Evolutionary conservation across 805 yeast genomes (phyloP), one percentile per base, ranked within the genome.

Genomic region (Candida michaelii): DNA sequence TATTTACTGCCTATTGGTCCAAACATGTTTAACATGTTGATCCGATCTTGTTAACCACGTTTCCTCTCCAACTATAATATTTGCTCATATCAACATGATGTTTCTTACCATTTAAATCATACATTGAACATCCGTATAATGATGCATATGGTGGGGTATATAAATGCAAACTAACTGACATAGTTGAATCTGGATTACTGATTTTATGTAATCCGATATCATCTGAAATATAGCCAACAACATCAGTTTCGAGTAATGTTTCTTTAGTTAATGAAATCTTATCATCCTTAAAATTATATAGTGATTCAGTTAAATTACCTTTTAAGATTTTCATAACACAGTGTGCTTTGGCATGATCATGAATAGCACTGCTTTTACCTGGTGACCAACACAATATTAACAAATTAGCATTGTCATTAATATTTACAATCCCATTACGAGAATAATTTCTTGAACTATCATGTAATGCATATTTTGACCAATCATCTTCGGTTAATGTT

Each of bases 71-170:
- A 47, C 83, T 76, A 59, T 79, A 80, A 52, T 82, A 68, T 51
- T 73, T 77, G 42, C 79, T 66, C 79, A 81, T 74, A 55, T 73
- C 71, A 43, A 80, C 83, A 52, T 74, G 80, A 47, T 71, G 76
- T 52, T 68, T 71, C 45, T 59, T 65, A 37, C 83, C 82, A 25
- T 55, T 59, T 30, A 71, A 71, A 51, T 79, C 83, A 51, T 70
- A 76, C 63, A 63, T 66, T 38, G 69, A 59, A 45, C 80, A 78
- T 15, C 81, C 82, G 53, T 74, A 76, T 56, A 76, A 67, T 40
- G 81, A 65, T 4, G 89, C 90, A 58, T 82, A 82, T 7, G 90
- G 89, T 5, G 90, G 89, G 5, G 89, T 82, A 63, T 84, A 84
- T 41, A 84, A 69, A 59, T 84, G 90, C 58, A 84, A 69, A 31